phyloP scores from a whole-genome alignment of 768 basidiomycete species.

The Baorangia bicolor region DNA sequence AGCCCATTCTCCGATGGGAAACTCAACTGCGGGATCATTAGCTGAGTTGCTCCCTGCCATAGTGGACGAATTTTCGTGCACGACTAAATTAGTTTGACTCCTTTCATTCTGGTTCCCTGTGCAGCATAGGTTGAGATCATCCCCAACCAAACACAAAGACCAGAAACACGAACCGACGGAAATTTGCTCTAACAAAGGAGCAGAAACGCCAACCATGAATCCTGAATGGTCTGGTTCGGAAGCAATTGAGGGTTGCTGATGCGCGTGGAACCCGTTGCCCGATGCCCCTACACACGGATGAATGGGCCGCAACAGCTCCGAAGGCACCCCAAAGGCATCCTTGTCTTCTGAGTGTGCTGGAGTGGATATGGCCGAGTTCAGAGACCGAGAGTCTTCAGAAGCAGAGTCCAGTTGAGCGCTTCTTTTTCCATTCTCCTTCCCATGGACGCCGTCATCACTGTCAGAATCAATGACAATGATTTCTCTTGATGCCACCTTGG shows the following conservation, averaged over 20 bases:
- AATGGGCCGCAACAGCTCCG: slow-evolving; percentile 19
- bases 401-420: not conserved
- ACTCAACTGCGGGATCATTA: slow-evolving; percentile 1
- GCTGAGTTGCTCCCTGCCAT: not conserved
- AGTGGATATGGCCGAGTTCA: not conserved
- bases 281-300: not conserved
- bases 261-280: not conserved
- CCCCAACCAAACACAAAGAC: not conserved
- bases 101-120: slow-evolving; percentile 1
- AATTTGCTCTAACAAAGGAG: slow-evolving; percentile 12
- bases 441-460: slow-evolving; percentile 37
- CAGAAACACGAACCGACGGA: slow-evolving; percentile 14
- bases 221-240: not conserved
- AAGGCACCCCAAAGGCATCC: slow-evolving; percentile 26
- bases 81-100: not conserved
- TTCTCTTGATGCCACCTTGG: slow-evolving; percentile 30
- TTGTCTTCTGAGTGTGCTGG: not conserved
- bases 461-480: slow-evolving; percentile 67
- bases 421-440: not conserved
- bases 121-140: not conserved
- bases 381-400: not conserved
- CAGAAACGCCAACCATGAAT: slow-evolving; percentile 19
- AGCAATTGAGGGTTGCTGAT: not conserved
- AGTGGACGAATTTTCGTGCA: not conserved
- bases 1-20: slow-evolving; percentile 57